These are phyloP conservation scores for Podospora australis DNA, from an alignment of 495 filamentous ascomycete species.

Conservation along the genomic window DNA sequence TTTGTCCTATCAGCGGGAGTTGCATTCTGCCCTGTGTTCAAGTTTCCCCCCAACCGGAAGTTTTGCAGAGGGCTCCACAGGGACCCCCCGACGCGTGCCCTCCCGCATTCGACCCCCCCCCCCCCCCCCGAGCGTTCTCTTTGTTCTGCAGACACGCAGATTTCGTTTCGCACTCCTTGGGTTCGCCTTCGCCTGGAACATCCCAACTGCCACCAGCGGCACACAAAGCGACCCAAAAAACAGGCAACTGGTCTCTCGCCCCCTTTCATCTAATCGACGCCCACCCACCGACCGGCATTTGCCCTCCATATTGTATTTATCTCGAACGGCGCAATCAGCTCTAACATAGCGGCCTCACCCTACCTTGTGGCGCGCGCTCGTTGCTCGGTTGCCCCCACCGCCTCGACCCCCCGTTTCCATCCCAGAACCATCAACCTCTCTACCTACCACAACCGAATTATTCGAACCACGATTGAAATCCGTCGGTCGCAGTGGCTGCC, in stretches of 20 bases:
- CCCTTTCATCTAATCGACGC: slow-evolving; percentile 6
- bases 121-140: neutral
- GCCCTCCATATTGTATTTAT: neutral
- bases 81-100: slow-evolving; percentile 6
- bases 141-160: slow-evolving; percentile 13
- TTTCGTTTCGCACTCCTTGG: slow-evolving; percentile 3
- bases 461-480: neutral
- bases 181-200: slow-evolving; percentile 1
- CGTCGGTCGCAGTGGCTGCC: no score
- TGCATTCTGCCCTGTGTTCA: slow-evolving; percentile 1
- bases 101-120: slow-evolving; percentile 10
- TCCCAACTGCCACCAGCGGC: neutral
- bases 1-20: slow-evolving; percentile 15
- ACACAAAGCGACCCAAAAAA: slow-evolving; percentile 7
- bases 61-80: slow-evolving; percentile 20
- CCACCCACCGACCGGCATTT: slow-evolving; percentile 4
- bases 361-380: neutral
- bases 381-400: neutral
- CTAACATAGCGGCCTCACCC: no score
- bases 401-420: neutral
- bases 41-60: slow-evolving; percentile 15
- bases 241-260: slow-evolving; percentile 5
- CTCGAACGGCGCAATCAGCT: no score
- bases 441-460: no score
- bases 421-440: neutral